phyloP scores from a whole-genome alignment of 106 monocot species.

The Dactylorhiza incarnata region DNA sequence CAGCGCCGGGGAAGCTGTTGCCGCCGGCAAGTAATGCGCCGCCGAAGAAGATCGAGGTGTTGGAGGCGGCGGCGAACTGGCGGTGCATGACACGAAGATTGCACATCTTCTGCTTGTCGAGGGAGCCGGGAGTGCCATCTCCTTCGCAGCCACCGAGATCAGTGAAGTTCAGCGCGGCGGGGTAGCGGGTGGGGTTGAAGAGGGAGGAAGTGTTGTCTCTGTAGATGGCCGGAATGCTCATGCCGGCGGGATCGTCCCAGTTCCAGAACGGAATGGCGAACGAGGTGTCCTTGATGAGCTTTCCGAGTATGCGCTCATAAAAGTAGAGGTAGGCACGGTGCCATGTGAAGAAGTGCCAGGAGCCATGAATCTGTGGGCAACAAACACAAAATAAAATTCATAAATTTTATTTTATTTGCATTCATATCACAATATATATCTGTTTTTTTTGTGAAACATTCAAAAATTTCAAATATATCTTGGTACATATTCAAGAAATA shows the following conservation, averaged over 20 bases:
- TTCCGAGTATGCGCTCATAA: constrained; percentile 36
- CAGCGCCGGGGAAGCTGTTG: neutral
- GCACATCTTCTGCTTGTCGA: neutral
- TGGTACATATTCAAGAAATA: too few relatives aligned
- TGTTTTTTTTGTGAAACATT: too few relatives aligned
- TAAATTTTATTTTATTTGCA: too few relatives aligned
- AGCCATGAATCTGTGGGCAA: constrained; percentile 22
- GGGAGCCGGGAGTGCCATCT: neutral
- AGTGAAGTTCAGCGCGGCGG: neutral
- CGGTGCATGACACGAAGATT: neutral
- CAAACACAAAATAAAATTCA: too few relatives aligned
- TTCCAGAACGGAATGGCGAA: constrained; percentile 44
- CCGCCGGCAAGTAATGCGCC: neutral
- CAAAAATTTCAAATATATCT: too few relatives aligned
- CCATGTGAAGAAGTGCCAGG: constrained; percentile 43
- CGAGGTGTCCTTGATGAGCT: constrained; percentile 30
- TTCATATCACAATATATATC: too few relatives aligned
- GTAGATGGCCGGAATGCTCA: constrained; percentile 30
- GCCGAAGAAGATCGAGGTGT: neutral
- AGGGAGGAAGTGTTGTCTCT: constrained; percentile 6
- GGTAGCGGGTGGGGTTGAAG: neutral
- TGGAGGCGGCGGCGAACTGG: neutral
- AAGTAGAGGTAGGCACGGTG: constrained; percentile 35
- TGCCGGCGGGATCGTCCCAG: constrained; percentile 27
- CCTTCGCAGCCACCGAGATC: neutral